Conservation (phyloP, 495 filamentous ascomycete genomes). For the Penicillium desertorum region DNA sequence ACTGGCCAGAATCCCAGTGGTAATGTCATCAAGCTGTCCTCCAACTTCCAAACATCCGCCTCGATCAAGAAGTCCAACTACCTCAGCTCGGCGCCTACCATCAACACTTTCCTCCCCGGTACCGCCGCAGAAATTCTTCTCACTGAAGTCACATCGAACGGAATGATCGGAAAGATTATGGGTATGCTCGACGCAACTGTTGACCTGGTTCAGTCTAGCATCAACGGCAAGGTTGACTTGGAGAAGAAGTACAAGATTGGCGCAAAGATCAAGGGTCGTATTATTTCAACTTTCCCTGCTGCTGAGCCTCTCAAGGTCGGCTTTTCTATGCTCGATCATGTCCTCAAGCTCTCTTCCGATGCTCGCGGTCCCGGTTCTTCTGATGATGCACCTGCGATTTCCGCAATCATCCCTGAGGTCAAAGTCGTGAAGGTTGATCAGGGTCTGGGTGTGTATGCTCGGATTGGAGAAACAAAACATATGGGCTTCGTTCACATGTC, state of each 20-base stretch:
- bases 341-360: slow-evolving; percentile 63
- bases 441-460: slow-evolving; percentile 74
- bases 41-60: slow-evolving; percentile 61
- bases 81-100: slow-evolving; percentile 74
- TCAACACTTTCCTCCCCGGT: slow-evolving; percentile 87
- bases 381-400: slow-evolving; percentile 64
- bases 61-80: slow-evolving; percentile 70
- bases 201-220: slow-evolving; percentile 84
- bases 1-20: slow-evolving; percentile 72
- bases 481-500: slow-evolving; percentile 93
- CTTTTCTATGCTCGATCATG: slow-evolving; percentile 80
- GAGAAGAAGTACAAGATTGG: slow-evolving; percentile 75
- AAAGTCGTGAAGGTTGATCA: slow-evolving; percentile 76
- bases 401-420: slow-evolving; percentile 70
- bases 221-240: slow-evolving; percentile 62
- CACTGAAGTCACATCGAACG: slow-evolving; percentile 60
- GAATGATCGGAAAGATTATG: slow-evolving; percentile 85
- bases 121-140: slow-evolving; percentile 84
- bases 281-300: slow-evolving; percentile 79
- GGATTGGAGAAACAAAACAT: slow-evolving; percentile 70
- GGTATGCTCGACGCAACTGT: slow-evolving; percentile 85
- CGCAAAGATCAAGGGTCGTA: slow-evolving; percentile 78
- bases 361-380: slow-evolving; percentile 43
- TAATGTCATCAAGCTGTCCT: slow-evolving; percentile 83
- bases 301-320: slow-evolving; percentile 79